Base-by-base conservation (phyloP, 2,329 filamentous ascomycete species). In the Exophiala sideris region DNA sequence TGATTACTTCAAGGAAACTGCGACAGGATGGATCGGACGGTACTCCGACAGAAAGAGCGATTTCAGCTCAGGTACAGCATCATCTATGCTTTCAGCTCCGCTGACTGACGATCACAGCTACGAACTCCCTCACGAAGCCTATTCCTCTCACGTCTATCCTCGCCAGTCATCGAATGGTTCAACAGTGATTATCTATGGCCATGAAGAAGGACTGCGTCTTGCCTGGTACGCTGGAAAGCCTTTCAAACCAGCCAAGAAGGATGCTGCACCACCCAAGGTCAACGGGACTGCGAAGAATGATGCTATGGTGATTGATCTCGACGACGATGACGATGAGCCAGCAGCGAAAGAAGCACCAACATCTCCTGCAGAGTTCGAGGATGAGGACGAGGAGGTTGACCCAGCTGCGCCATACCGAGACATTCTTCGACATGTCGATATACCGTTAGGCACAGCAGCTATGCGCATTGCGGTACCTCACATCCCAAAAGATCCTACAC, bases 121-220 rank as follows among this genome's bases (percentile, higher is more conserved):
- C 65, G 75, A 83, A 62, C 75, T 85, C 33, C 76, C 80, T 11
- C 78, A 82, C 65, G 79, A 81, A 62, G 73, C 82, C 54, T 76
- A 81, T 68, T 71, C 73, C 52, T 76, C 81, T 10, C 75, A 77
- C 65, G 72, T 79, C 59, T 86, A 86, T 64, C 83, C 83, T 5
- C 66, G 80, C 35, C 73, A 74, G 57, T 74, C 81, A 16, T 77
- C 81, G 18, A 85, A 85, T 67, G 81, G 81, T 65, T 85, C 83
- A 3, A 81, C 79, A 2, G 73, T 86, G 54, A 72, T 85, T 41
- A 64, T 86, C 10, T 84, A 83, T 61, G 83, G 79, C 44, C 78
- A 84, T 59, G 77, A 80, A 39, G 73, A 72, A 39, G 84, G 83
- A 4, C 62, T 87, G 18, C 76, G 77, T 53, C 69, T 86, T 45